Evolutionary conservation across 2,329 filamentous ascomycete genomes (phyloP), one percentile per base, ranked within the genome.

Genomic region (Eutypella sp.): DNA sequence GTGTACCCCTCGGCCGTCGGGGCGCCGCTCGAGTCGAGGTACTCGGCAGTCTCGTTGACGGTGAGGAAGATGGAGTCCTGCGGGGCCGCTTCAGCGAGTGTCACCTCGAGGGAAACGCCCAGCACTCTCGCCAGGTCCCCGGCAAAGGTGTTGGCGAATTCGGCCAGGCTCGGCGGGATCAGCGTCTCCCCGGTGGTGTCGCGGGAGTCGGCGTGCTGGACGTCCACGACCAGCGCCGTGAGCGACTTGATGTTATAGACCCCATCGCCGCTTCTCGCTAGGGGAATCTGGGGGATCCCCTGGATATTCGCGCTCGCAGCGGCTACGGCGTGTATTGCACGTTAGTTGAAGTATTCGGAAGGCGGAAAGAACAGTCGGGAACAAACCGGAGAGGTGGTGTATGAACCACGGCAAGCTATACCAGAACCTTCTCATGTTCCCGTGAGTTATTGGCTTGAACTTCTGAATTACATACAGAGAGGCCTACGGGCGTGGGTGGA

Each of bases 1-100:
- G 62, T 61, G 57, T 80, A 78, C 7, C 69, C 74, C 54, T 81
- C 75, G 0, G 71, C 67, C 0, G 74, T 77, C 31, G 54, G 56
- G 7, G 70, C 61, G 1, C 73, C 73, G 11, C 69, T 72, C 5
- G 63, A 73, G 54, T 76, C 70, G 2, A 64, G 57, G 52, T 69
- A 76, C 3, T 60, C 57, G 2, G 49, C 62, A 2, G 61, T 37
- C 40, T 72, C 65, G 5, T 65, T 68, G 3, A 78, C 44, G 0
- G 74, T 78, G n/a, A 79, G 49, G 45, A 74, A 76, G 11, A 79
- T 65, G 10, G 54, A 47, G 42, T 59, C 45, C 23, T 48, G 25
- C 16, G 44, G 38, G 15, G 53, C 50, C 24, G 48, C 44, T 0
- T 51, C 45, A 1, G 58, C 62, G 5, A 55, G 45, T 9, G 51